Conservation (phyloP, 2,329 filamentous ascomycete genomes). For the Colletotrichum plurivorum region DNA sequence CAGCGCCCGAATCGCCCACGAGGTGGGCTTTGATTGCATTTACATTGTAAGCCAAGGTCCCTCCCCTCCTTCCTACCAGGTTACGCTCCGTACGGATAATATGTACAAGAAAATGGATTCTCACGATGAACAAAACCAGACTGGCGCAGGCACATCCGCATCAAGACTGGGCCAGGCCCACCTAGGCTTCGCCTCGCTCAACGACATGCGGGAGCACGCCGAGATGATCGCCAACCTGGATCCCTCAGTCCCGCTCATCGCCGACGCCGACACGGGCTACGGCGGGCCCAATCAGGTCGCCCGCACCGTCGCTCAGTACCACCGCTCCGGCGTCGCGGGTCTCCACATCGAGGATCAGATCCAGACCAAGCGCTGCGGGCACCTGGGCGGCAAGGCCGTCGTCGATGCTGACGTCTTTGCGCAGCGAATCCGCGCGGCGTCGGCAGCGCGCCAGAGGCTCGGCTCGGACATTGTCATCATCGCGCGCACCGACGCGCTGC, state of each 20-base stretch:
- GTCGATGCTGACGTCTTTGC: constrained; percentile 65
- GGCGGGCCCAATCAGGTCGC: constrained; percentile 67
- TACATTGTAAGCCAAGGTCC: constrained; percentile 70
- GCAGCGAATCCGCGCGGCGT: constrained; percentile 71
- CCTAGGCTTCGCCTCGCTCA: constrained; percentile 72
- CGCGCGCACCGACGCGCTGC: constrained; percentile 74
- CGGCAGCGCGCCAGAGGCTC: constrained; percentile 61
- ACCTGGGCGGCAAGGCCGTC: constrained; percentile 73
- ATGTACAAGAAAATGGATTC: not conserved
- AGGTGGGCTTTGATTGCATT: constrained; percentile 73
- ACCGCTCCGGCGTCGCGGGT: constrained; percentile 68
- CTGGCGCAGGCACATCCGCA: constrained; percentile 73
- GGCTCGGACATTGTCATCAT: constrained; percentile 74
- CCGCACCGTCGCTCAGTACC: constrained; percentile 67
- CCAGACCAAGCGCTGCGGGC: constrained; percentile 75
- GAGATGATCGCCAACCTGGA: constrained; percentile 75
- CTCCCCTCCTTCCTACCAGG: not conserved
- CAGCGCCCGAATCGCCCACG: constrained; percentile 73
- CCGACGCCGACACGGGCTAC: constrained; percentile 73
- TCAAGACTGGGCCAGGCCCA: constrained; percentile 75
- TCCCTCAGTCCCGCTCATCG: constrained; percentile 70
- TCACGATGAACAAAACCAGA: constrained; percentile 54
- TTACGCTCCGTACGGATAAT: not conserved
- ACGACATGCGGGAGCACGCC: constrained; percentile 75
- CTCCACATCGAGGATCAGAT: constrained; percentile 77